These are phyloP conservation scores for Schrenkiella parvula DNA, from an alignment of 345 rosid genomes.

Conservation along the genomic window DNA sequence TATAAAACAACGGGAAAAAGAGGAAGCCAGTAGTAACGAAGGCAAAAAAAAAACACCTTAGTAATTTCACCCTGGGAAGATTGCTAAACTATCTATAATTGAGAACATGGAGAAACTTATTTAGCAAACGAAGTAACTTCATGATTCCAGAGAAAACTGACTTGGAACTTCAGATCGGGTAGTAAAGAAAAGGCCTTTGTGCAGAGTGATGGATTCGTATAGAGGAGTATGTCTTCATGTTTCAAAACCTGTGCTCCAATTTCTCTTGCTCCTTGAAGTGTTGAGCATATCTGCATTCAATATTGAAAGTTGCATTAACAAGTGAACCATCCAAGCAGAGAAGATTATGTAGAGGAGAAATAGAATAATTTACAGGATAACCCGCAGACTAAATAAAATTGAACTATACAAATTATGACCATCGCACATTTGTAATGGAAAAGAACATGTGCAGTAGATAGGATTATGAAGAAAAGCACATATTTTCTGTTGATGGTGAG, in stretches of 20 bases:
- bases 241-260: slow-evolving; percentile 14
- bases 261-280: slow-evolving; percentile 4
- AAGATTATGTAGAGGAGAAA: not conserved
- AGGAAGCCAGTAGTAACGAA: not conserved
- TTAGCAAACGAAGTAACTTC: not conserved
- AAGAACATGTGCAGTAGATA: not conserved
- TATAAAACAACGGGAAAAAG: not conserved
- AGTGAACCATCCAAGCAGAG: not conserved
- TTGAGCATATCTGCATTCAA: slow-evolving; percentile 6
- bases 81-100: not conserved
- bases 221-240: not conserved
- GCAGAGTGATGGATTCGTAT: not conserved
- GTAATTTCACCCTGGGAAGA: not conserved
- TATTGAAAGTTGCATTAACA: not conserved
- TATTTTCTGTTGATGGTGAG: not conserved
- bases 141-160: not conserved
- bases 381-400: not conserved
- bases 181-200: not conserved
- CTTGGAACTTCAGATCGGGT: not conserved
- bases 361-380: not conserved
- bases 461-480: not conserved
- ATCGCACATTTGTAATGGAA: too few relatives aligned
- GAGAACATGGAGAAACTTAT: not conserved
- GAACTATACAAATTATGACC: too few relatives aligned
- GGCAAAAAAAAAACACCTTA: not conserved